phyloP scores from a whole-genome alignment of 257 asterid species.

The Nemophila menziesii region DNA sequence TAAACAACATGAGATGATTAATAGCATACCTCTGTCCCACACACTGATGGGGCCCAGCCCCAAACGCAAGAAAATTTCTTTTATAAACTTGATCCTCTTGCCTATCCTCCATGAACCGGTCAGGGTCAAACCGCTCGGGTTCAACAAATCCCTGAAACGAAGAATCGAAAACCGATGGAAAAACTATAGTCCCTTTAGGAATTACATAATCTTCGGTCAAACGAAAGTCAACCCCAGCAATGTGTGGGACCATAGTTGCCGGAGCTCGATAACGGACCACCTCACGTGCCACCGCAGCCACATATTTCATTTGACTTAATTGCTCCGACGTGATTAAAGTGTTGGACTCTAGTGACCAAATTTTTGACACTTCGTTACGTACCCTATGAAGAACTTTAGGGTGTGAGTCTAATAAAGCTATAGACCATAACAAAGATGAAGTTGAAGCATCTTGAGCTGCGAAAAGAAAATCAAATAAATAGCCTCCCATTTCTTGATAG shows the following conservation, averaged over 20 bases:
- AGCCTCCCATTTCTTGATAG: slow-evolving; percentile 50
- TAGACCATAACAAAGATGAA: slow-evolving; percentile 71
- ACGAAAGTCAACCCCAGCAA: slow-evolving; percentile 60
- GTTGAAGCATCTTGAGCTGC: slow-evolving; percentile 96
- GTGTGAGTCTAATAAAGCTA: slow-evolving; percentile 52
- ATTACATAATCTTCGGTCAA: slow-evolving; percentile 48
- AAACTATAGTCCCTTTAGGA: slow-evolving; percentile 78
- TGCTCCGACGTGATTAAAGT: slow-evolving; percentile 37
- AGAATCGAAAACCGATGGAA: slow-evolving; percentile 85
- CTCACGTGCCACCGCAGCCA: slow-evolving; percentile 92
- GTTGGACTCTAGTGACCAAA: slow-evolving; percentile 47
- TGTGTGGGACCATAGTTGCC: slow-evolving; percentile 91
- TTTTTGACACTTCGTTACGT: slow-evolving; percentile 37
- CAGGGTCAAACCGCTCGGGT: slow-evolving; percentile 81
- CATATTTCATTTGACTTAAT: slow-evolving; percentile 67
- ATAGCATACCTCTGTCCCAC: slow-evolving; percentile 91
- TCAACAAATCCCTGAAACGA: slow-evolving; percentile 77
- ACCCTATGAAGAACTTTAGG: slow-evolving; percentile 42
- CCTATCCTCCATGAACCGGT: slow-evolving; percentile 65
- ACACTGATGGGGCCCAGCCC: slow-evolving; percentile 93
- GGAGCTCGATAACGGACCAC: slow-evolving; percentile 73
- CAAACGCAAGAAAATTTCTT: slow-evolving; percentile 64
- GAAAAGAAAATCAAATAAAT: slow-evolving; percentile 70
- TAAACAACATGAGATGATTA: slow-evolving; percentile 58
- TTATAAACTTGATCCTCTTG: slow-evolving; percentile 69